Evolutionary conservation across 805 yeast genomes (phyloP).

Genomic region (Candida sphagnicola): DNA sequence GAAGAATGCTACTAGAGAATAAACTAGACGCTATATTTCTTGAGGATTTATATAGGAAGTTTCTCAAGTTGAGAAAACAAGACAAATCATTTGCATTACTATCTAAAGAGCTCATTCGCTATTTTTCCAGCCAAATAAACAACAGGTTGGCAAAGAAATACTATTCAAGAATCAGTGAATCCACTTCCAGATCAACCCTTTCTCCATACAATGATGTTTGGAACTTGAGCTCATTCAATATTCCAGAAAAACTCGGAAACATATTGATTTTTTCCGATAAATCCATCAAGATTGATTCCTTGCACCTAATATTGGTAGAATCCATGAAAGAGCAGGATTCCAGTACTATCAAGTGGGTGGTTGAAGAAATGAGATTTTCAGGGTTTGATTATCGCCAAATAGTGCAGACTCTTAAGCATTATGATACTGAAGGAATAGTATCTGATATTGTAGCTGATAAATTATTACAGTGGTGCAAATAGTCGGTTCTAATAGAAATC

Average conservation of each 20-base stretch:
- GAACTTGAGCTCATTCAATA: constrained; percentile 14
- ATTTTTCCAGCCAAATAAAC: constrained; percentile 14
- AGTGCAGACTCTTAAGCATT: constrained; percentile 1
- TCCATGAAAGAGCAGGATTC: constrained; percentile 22
- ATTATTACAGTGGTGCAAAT: too few relatives aligned
- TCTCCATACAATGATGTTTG: constrained; percentile 3
- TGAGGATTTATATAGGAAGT: constrained; percentile 4
- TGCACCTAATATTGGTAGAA: constrained; percentile 17
- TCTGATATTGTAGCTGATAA: constrained; percentile 3
- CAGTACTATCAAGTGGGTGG: constrained; percentile 23
- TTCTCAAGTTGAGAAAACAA: constrained; percentile 7
- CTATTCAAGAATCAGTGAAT: constrained; percentile 1
- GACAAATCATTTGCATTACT: constrained; percentile 14
- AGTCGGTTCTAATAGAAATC: too few relatives aligned
- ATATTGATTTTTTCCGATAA: constrained; percentile 12
- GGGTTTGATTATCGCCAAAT: constrained; percentile 22
- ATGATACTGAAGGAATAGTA: constrained; percentile 4
- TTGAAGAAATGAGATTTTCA: constrained; percentile 23
- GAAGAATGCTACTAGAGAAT: constrained; percentile 7
- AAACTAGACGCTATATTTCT: constrained; percentile 2
- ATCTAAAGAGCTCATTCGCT: constrained; percentile 14
- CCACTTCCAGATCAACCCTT: background rate
- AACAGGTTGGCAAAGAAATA: constrained; percentile 13
- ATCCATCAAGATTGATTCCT: constrained; percentile 13
- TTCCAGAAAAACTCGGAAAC: constrained; percentile 15